phyloP scores from a whole-genome alignment of 345 rosid species.

The Toxicodendron radicans region DNA sequence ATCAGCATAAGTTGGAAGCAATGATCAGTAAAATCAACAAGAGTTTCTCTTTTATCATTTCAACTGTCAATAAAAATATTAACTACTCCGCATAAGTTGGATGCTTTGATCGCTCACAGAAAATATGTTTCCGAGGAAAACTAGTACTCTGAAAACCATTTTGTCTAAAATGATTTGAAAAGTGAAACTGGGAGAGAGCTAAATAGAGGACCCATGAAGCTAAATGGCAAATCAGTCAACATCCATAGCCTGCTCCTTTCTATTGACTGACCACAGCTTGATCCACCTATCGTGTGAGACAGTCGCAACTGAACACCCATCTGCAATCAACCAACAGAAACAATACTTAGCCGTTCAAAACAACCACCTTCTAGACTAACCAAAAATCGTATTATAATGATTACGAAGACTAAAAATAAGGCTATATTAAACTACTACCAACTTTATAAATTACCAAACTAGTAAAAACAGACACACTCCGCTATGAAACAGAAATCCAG shows the following conservation, averaged over 20 bases:
- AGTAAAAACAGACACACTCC: background rate
- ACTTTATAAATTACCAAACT: background rate
- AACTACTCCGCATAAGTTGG: too few relatives aligned
- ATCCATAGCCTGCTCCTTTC: conserved; percentile 9
- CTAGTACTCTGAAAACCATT: background rate
- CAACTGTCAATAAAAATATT: too few relatives aligned
- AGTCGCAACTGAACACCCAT: background rate
- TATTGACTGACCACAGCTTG: conserved; percentile 7
- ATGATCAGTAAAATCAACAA: too few relatives aligned
- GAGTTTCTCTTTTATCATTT: too few relatives aligned
- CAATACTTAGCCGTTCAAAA: background rate
- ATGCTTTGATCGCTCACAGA: background rate
- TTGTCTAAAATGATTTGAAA: background rate
- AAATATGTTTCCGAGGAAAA: background rate
- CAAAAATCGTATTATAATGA: background rate
- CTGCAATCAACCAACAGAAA: background rate
- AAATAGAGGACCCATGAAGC: background rate
- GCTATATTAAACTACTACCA: background rate
- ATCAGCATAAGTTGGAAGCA: too few relatives aligned
- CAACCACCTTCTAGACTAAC: background rate
- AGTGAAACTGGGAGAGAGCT: background rate
- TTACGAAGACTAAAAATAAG: background rate
- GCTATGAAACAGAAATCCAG: background rate
- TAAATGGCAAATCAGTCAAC: background rate
- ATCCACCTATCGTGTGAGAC: conserved; percentile 17